These are phyloP conservation scores for Dendrobium huoshanense DNA, from an alignment of 106 monocot genomes.

Conservation along the genomic window DNA sequence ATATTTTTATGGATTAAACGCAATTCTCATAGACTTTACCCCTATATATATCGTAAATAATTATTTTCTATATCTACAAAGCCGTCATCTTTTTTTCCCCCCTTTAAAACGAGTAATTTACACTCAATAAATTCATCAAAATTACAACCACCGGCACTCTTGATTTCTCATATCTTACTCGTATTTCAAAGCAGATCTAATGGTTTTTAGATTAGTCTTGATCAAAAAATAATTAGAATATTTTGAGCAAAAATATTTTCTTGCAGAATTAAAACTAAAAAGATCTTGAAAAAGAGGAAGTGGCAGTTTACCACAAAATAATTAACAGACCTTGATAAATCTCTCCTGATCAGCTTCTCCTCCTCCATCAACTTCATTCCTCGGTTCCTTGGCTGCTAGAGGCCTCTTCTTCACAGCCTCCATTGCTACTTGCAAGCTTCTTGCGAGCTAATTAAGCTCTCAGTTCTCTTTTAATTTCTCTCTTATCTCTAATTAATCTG, in stretches of 20 bases:
- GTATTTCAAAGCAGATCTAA: neutral
- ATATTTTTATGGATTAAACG: no score
- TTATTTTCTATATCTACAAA: no score
- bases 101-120: no score
- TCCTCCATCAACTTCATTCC: neutral
- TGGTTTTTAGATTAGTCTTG: neutral
- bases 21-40: no score
- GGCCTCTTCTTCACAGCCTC: neutral
- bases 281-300: neutral
- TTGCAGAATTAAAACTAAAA: neutral
- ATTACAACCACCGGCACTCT: no score
- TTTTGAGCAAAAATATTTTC: neutral
- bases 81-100: no score
- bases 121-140: no score
- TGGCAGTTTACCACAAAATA: neutral
- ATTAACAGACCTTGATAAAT: neutral
- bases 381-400: neutral
- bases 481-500: neutral
- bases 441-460: neutral
- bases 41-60: no score
- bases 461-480: neutral
- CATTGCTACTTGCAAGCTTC: neutral
- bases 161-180: neutral
- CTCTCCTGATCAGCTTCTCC: neutral
- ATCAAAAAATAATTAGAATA: neutral